Conservation (phyloP, 2,329 filamentous ascomycete species). For the Colletotrichum sp. region DNA sequence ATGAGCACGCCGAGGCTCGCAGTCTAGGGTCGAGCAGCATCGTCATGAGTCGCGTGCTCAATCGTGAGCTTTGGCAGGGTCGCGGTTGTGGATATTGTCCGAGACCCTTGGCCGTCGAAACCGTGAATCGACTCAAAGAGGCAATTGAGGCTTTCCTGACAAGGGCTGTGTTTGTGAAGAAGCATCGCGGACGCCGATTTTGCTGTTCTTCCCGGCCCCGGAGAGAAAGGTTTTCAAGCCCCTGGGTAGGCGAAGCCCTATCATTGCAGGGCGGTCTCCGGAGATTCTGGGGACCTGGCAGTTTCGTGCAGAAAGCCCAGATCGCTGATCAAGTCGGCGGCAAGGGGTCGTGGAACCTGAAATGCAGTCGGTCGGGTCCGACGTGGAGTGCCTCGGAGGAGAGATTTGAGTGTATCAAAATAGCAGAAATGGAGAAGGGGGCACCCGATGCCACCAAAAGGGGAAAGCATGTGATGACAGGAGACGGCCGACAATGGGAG, state of each 20-base stretch:
- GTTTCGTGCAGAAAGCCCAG: background rate
- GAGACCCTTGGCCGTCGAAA: background rate
- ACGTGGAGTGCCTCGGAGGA: background rate
- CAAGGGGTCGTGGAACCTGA: background rate
- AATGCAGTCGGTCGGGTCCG: constrained; percentile 1
- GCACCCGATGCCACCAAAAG: background rate
- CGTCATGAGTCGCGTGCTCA: constrained; percentile 14
- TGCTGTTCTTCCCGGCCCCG: background rate
- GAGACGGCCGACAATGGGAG: constrained; percentile 3
- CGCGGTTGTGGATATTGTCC: background rate
- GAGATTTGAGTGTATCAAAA: background rate
- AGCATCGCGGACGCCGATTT: background rate
- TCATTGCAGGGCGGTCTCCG: background rate
- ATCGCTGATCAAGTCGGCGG: background rate
- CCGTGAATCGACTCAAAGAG: background rate
- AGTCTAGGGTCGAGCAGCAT: background rate
- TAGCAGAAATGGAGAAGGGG: background rate
- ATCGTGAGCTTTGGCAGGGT: background rate
- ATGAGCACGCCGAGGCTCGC: background rate
- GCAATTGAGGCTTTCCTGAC: background rate
- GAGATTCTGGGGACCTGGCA: background rate
- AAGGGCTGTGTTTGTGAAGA: background rate
- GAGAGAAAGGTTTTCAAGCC: background rate
- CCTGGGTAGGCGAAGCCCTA: background rate
- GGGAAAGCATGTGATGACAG: constrained; percentile 8